These are phyloP conservation scores for Fonsecaea pugnacius DNA, from an alignment of 2,329 filamentous ascomycete genomes.

Conservation along the genomic window DNA sequence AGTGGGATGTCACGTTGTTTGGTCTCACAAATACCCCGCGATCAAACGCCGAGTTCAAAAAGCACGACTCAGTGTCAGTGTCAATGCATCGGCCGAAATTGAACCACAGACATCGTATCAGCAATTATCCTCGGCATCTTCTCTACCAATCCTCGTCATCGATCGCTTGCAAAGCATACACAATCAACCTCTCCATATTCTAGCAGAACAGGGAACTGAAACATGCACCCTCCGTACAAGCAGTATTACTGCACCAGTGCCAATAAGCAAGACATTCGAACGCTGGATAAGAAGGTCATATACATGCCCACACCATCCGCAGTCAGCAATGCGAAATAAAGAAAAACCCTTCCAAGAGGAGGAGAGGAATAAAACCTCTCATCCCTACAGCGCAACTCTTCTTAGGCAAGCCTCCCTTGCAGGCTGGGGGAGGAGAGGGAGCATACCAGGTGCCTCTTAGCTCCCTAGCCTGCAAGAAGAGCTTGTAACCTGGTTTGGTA, in stretches of 20 bases:
- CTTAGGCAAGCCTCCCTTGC: not conserved
- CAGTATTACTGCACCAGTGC: constrained; percentile 1
- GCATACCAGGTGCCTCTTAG: not conserved
- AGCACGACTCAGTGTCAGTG: constrained; percentile 1
- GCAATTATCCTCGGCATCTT: not conserved
- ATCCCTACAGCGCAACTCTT: not conserved
- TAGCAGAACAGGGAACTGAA: not conserved
- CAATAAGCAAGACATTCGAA: not conserved
- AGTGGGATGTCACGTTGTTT: not conserved
- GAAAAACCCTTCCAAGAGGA: not conserved
- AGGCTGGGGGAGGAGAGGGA: not conserved
- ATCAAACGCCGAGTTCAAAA: not conserved
- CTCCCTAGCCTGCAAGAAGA: not conserved
- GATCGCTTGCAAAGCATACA: not conserved
- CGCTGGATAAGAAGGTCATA: not conserved
- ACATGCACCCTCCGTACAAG: not conserved
- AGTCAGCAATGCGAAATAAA: not conserved
- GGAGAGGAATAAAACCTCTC: not conserved
- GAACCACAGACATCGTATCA: not conserved
- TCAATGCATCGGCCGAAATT: not conserved
- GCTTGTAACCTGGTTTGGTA: constrained; percentile 10
- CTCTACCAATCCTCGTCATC: not conserved
- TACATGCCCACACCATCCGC: not conserved
- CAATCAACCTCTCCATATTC: not conserved
- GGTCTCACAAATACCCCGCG: constrained; percentile 6